Evolutionary conservation across 2,329 filamentous ascomycete species (phyloP).

Genomic region (Aspergillus aculeatinus): DNA sequence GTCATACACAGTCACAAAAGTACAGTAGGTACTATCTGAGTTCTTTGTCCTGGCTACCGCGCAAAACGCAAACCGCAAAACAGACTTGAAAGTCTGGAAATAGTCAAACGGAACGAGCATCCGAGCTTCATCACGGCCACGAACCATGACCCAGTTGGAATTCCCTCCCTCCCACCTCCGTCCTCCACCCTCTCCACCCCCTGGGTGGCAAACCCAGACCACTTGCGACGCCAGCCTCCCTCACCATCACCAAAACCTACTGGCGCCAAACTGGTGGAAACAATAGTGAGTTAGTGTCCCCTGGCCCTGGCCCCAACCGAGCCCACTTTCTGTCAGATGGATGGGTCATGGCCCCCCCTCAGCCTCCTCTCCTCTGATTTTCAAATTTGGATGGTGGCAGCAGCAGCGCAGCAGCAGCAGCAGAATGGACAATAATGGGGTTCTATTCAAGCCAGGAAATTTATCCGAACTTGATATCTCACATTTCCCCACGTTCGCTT

Average conservation of each 20-base stretch:
- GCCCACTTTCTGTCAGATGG: conserved; percentile 17
- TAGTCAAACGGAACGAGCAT: background rate
- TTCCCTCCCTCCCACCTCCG: background rate
- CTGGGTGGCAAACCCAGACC: conserved; percentile 7
- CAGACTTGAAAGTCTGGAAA: background rate
- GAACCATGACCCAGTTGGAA: background rate
- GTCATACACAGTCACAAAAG: too few relatives aligned
- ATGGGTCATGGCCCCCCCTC: conserved; percentile 4
- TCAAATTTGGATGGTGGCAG: background rate
- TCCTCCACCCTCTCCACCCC: background rate
- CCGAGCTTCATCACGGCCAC: background rate
- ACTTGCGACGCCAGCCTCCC: conserved; percentile 18
- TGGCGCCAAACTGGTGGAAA: conserved; percentile 21
- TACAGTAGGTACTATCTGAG: background rate
- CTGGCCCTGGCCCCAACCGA: conserved; percentile 12
- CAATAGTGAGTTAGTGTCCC: conserved; percentile 13
- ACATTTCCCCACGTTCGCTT: conserved; percentile 14
- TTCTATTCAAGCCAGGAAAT: background rate
- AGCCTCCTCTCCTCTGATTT: background rate
- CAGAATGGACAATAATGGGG: background rate
- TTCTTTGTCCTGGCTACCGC: background rate
- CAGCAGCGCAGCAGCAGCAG: background rate
- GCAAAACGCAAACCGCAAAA: too few relatives aligned
- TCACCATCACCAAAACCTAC: conserved; percentile 16
- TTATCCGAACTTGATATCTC: conserved; percentile 15